These are phyloP conservation scores for Chalaropsis ovoidea DNA, from an alignment of 2,329 filamentous ascomycete genomes.

Conservation along the genomic window DNA sequence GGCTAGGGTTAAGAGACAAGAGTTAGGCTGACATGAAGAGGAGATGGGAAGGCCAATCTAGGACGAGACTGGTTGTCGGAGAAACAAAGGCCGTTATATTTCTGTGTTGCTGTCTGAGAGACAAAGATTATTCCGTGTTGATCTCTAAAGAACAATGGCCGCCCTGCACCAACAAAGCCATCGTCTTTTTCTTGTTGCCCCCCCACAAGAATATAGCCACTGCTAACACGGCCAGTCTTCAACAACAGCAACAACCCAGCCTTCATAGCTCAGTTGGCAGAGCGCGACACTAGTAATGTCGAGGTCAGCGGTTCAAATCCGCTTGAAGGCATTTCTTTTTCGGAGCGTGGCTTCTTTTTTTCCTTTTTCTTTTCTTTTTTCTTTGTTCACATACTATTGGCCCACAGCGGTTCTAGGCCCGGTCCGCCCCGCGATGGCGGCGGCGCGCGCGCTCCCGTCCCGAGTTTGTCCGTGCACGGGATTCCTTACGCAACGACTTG, in stretches of 20 bases:
- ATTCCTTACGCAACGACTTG: too few species aligned
- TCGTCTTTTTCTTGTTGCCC: not conserved
- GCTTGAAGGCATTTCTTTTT: conserved; percentile 24
- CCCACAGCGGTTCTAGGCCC: not conserved
- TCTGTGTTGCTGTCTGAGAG: too few species aligned
- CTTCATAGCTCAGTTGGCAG: conserved; percentile 26
- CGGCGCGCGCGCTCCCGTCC: not conserved
- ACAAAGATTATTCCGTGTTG: too few species aligned
- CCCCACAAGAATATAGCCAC: not conserved
- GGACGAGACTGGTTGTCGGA: too few species aligned
- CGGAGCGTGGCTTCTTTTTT: not conserved
- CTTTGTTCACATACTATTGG: not conserved
- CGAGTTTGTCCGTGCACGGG: not conserved
- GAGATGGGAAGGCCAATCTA: not conserved
- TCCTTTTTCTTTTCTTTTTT: not conserved
- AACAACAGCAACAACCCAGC: not conserved
- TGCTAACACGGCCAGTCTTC: not conserved
- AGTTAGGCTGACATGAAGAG: not conserved
- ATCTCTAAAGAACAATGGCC: too few species aligned
- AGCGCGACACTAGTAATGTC: conserved; percentile 26
- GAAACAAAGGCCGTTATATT: too few species aligned
- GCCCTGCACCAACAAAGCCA: too few species aligned
- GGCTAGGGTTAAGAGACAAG: not conserved
- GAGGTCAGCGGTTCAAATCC: conserved; percentile 26
- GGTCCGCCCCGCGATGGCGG: not conserved